Evolutionary conservation across 371 early-diverging fungal genomes (phyloP), one percentile per base, ranked within the genome.

Genomic region (Actinomortierella ambigua): DNA sequence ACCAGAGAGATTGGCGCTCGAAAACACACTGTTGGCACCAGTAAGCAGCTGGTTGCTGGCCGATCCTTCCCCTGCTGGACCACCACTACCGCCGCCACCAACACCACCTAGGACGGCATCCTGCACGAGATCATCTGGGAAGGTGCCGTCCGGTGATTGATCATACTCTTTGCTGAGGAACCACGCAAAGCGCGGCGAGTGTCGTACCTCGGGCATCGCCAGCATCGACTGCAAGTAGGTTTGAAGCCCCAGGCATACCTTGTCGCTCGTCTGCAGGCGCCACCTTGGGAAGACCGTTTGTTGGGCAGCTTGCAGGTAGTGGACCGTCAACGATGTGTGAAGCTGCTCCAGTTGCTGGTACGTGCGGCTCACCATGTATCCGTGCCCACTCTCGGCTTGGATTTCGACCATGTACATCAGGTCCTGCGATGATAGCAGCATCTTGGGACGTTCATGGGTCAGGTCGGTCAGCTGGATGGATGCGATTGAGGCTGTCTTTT

Each of bases 141-240:
- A 44, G 8, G 52, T 27, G 1, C 44, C 59, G 9, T 61, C 61
- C 2, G 59, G 55, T 13, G 53, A 52, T 47, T 61, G 57, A 20
- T 71, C 63, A 29, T 47, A 65, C 29, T 71, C 71, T 53, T 71
- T 71, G 55, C 71, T 71, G 24, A 71, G 40, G 59, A 71, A 65
- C 66, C 65, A 71, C 6, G 53, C 20, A 26, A 71, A 23, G 13
- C 48, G 50, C 13, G 51, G 17, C 0, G 71, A 71, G 2, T 61
- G 55, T 7, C 51, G 40, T 24, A 71, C 71, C 27, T 71, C 71
- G 1, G 71, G 66, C 13, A 59, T 65, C 13, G 55, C 42, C n/a
- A 71, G 43, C 66, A 65, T 62, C 22, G 71, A 14, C n/a, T 55
- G 43, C 55, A 71, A 39, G 55, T 59, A 71, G 43, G 27, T 50